These are phyloP conservation scores for Tolypocladium amazonense DNA, from an alignment of 2,329 filamentous ascomycete species.

Conservation along the genomic window DNA sequence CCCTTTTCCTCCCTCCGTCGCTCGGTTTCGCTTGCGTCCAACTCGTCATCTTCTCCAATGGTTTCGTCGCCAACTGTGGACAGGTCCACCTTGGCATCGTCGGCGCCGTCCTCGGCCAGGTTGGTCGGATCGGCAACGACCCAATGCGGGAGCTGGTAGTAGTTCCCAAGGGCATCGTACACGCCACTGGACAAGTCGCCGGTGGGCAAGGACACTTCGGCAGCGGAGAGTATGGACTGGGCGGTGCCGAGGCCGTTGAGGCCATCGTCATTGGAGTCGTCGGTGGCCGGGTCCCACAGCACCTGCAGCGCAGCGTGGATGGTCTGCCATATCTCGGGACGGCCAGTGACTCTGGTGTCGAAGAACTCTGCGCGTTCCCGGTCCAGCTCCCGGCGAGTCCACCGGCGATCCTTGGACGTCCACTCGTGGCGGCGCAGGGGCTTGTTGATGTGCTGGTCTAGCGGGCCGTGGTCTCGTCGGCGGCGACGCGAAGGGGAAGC, in stretches of 20 bases:
- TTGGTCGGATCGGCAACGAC: slow-evolving; percentile 58
- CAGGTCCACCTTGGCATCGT: slow-evolving; percentile 17
- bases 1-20: slow-evolving; percentile 47
- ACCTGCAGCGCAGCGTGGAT: slow-evolving; percentile 57
- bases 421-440: slow-evolving; percentile 57
- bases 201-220: slow-evolving; percentile 63
- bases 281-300: slow-evolving; percentile 46
- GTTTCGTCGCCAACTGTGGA: slow-evolving; percentile 27
- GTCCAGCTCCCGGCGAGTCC: slow-evolving; percentile 60
- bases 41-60: slow-evolving; percentile 24
- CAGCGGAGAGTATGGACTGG: slow-evolving; percentile 70
- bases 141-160: slow-evolving; percentile 59
- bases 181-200: slow-evolving; percentile 61
- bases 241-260: slow-evolving; percentile 49
- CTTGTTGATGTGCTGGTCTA: slow-evolving; percentile 58
- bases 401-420: slow-evolving; percentile 50
- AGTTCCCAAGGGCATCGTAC: slow-evolving; percentile 60
- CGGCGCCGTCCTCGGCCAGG: slow-evolving; percentile 27
- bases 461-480: slow-evolving; percentile 27
- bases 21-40: slow-evolving; percentile 20
- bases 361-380: slow-evolving; percentile 76
- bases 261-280: slow-evolving; percentile 24
- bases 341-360: slow-evolving; percentile 74
- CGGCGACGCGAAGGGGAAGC: slow-evolving; percentile 15
- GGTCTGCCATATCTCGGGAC: slow-evolving; percentile 70